Percentiles rank a stretch among this genome's conserved stretches.
Conservation (phyloP, 139 green algal species). For the Desmodesmus armatus region DNA sequence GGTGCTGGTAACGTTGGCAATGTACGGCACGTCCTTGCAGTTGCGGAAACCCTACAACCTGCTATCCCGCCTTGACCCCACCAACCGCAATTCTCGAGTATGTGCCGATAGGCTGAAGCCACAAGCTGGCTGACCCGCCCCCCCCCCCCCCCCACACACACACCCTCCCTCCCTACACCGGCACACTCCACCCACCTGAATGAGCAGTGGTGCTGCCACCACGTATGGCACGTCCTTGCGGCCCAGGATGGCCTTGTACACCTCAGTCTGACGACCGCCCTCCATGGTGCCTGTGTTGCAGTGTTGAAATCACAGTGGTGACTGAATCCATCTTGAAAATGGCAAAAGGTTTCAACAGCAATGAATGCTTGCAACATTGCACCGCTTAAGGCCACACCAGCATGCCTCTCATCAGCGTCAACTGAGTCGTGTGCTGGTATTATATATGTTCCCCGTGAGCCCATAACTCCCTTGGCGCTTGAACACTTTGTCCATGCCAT, state of each 20-base stretch:
- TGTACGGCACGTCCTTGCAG: too few species aligned
- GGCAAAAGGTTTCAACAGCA: background rate
- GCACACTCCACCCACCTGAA: too few species aligned
- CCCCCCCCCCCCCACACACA: too few species aligned
- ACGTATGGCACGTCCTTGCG: conserved; percentile 97
- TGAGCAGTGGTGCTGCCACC: conserved; percentile 94
- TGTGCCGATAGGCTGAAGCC: too few species aligned
- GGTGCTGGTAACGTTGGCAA: too few species aligned
- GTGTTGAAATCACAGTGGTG: background rate
- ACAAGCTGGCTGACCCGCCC: too few species aligned
- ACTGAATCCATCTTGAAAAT: background rate
- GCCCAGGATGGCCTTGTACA: conserved; percentile 90
- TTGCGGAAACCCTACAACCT: too few species aligned
- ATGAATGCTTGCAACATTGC: background rate
- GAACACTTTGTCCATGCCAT: background rate
- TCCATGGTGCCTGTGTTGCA: conserved; percentile 89
- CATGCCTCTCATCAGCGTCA: background rate
- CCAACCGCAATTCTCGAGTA: too few species aligned
- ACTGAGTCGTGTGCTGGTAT: background rate
- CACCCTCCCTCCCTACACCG: too few species aligned
- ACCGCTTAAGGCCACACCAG: background rate
- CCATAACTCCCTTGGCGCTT: too few species aligned
- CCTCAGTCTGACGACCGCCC: conserved; percentile 86
- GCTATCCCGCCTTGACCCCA: too few species aligned
- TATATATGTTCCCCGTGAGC: too few species aligned